Evolutionary conservation across 306 rosid genomes (phyloP).

Genomic region (Casuarina equisetifolia): DNA sequence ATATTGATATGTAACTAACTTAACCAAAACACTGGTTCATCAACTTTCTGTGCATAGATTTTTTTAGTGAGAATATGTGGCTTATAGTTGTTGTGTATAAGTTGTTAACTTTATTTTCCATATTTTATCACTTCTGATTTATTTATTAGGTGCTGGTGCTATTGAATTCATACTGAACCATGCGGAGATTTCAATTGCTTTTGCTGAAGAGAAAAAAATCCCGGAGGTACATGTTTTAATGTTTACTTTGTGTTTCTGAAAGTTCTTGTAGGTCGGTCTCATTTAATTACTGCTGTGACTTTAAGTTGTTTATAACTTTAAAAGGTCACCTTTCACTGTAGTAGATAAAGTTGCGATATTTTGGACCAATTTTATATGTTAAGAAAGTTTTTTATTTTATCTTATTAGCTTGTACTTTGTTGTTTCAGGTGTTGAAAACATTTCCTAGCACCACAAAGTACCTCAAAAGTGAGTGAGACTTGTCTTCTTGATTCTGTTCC

Average conservation of each 20-base stretch:
- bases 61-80: not conserved
- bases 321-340: not conserved
- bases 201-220: conserved; percentile 83
- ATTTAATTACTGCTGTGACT: not conserved
- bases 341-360: not conserved
- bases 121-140: conserved; percentile 31
- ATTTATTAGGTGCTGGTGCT: conserved; percentile 77
- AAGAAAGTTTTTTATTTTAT: not conserved
- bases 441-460: conserved; percentile 57
- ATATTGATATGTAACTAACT: conserved; percentile 8
- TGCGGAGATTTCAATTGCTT: conserved; percentile 76
- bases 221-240: conserved; percentile 56
- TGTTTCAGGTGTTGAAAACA: conserved; percentile 76
- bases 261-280: not conserved
- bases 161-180: conserved; percentile 82
- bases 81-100: not conserved
- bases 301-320: not conserved
- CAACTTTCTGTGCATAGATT: conserved; percentile 7
- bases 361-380: conserved; percentile 2
- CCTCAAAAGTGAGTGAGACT: conserved; percentile 62
- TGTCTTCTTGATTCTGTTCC: conserved; percentile 28
- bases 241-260: not conserved
- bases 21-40: conserved; percentile 7
- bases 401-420: conserved; percentile 26
- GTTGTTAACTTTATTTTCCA: not conserved